Evolutionary conservation across 2,329 filamentous ascomycete genomes (phyloP).

Genomic region (Fusarium sp.): DNA sequence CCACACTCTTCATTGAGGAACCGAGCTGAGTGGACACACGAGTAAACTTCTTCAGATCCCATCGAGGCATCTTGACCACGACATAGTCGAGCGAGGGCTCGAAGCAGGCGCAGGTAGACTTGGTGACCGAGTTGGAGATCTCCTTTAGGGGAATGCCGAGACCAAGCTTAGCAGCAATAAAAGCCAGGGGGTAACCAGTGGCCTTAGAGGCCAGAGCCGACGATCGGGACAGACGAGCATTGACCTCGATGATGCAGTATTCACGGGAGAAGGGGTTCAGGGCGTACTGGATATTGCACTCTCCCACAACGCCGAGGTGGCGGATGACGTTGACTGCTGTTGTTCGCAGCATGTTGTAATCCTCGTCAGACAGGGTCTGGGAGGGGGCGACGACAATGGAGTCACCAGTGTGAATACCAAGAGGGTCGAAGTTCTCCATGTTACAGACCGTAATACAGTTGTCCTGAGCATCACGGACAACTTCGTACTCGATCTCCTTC

Average conservation of each 20-base stretch:
- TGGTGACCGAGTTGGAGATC: conserved; percentile 96
- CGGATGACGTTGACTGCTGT: conserved; percentile 98
- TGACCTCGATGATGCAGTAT: conserved; percentile 99
- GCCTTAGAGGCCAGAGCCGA: conserved; percentile 97
- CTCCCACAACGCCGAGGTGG: conserved; percentile 95
- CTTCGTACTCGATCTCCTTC: conserved; percentile 99
- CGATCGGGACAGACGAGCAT: conserved; percentile 94
- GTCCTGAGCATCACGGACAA: conserved; percentile 94
- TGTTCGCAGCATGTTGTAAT: conserved; percentile 99
- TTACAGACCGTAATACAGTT: conserved; percentile 99
- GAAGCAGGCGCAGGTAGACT: conserved; percentile 96
- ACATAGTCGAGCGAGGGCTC: conserved; percentile 98
- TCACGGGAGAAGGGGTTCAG: conserved; percentile 95
- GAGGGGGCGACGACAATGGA: conserved; percentile 98
- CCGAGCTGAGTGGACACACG: conserved; percentile 95
- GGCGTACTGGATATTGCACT: conserved; percentile 99
- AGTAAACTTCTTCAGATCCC: conserved; percentile 99
- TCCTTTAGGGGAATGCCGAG: conserved; percentile 96
- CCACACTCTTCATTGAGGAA: conserved; percentile 99
- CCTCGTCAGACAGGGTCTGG: conserved; percentile 95
- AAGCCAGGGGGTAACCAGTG: conserved; percentile 95
- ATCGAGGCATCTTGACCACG: conserved; percentile 98
- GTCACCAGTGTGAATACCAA: conserved; percentile 98
- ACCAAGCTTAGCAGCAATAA: conserved; percentile 96
- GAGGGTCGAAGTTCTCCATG: conserved; percentile 99